These are phyloP conservation scores for Berkeleyomyces rouxiae DNA, from an alignment of 2,329 filamentous ascomycete species.

Conservation along the genomic window DNA sequence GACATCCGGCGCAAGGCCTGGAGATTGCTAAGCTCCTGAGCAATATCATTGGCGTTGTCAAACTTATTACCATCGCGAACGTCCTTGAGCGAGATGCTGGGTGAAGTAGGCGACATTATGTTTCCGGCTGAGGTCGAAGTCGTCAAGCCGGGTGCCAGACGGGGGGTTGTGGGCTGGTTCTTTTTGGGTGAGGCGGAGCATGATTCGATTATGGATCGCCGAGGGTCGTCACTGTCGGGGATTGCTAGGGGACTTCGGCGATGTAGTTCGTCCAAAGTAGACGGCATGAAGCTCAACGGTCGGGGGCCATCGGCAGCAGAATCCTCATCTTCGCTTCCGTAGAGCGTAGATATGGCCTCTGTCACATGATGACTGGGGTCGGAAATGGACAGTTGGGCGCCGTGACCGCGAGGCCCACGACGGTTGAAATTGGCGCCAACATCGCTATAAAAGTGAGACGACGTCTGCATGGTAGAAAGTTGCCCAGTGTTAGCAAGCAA, in stretches of 20 bases:
- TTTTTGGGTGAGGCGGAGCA: constrained; percentile 27
- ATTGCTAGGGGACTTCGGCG: constrained; percentile 17
- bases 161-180: constrained; percentile 26
- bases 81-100: constrained; percentile 36
- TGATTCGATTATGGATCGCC: constrained; percentile 28
- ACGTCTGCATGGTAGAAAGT: constrained; percentile 29
- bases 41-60: constrained; percentile 73
- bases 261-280: constrained; percentile 11
- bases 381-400: constrained; percentile 50
- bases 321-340: constrained; percentile 58
- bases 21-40: constrained; percentile 81
- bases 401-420: constrained; percentile 33
- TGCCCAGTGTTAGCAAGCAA: constrained; percentile 14
- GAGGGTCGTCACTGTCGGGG: constrained; percentile 22
- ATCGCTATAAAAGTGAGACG: constrained; percentile 38
- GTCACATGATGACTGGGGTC: constrained; percentile 90
- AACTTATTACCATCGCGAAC: constrained; percentile 55
- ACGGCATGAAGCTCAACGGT: constrained; percentile 54
- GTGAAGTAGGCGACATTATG: constrained; percentile 29
- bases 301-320: constrained; percentile 30
- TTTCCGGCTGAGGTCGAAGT: constrained; percentile 6
- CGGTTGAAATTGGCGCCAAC: constrained; percentile 40
- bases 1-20: constrained; percentile 84
- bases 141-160: constrained; percentile 25
- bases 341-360: constrained; percentile 81